phyloP scores from a whole-genome alignment of 768 basidiomycete species.

The Trametes cingulata region DNA sequence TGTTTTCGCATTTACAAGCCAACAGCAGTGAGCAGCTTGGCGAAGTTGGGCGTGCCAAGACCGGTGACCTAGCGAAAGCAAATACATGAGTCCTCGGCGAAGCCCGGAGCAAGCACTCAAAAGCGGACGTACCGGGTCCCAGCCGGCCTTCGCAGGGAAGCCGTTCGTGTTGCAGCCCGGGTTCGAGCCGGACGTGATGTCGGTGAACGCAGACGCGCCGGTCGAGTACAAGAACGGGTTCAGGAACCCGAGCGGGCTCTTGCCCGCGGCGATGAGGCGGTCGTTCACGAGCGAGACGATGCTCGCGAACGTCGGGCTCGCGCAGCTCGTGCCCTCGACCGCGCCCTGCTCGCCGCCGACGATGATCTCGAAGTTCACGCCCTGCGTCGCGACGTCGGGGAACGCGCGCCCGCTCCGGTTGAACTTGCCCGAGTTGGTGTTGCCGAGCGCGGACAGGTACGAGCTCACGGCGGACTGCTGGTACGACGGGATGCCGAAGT shows the following conservation, averaged over 20 bases:
- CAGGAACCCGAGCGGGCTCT: conserved; percentile 39
- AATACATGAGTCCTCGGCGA: background rate
- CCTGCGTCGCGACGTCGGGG: conserved; percentile 69
- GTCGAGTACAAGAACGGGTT: conserved; percentile 37
- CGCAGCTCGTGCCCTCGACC: conserved; percentile 64
- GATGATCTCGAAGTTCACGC: conserved; percentile 47
- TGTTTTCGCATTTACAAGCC: conserved; percentile 10
- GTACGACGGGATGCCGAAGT: conserved; percentile 56
- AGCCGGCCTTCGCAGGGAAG: conserved; percentile 35
- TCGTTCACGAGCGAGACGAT: conserved; percentile 57
- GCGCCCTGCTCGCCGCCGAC: conserved; percentile 32
- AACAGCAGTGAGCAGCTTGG: conserved; percentile 25
- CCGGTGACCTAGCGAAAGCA: conserved; percentile 29
- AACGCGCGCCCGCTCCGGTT: conserved; percentile 47
- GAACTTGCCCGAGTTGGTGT: conserved; percentile 57
- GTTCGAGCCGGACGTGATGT: conserved; percentile 30
- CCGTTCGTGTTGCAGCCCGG: conserved; percentile 39
- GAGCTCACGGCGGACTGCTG: conserved; percentile 46
- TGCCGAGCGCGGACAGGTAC: conserved; percentile 48
- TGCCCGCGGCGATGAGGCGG: conserved; percentile 31
- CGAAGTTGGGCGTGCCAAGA: conserved; percentile 37
- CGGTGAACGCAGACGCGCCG: conserved; percentile 30
- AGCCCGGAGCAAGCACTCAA: background rate
- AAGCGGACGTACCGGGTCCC: conserved; percentile 28
- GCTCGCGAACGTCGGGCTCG: conserved; percentile 62